phyloP scores from a whole-genome alignment of 2,329 filamentous ascomycete genomes.

The Ilyonectria sp. region DNA sequence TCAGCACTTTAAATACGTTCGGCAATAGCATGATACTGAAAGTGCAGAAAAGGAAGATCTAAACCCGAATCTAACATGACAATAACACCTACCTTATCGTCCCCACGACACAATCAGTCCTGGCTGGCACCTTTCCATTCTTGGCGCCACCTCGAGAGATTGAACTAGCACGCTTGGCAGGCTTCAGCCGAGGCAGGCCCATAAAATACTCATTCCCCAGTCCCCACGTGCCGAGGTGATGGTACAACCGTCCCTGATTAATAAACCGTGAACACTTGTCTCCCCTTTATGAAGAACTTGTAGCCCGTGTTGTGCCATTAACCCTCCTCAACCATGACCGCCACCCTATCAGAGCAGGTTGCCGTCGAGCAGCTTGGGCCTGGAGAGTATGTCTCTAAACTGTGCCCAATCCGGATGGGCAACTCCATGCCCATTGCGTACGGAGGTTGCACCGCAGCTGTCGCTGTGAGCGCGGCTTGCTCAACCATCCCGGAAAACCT shows the following conservation, averaged over 20 bases:
- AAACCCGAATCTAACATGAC: no score
- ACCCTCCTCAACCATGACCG: conserved; percentile 20
- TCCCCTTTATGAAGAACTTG: neutral
- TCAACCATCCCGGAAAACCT: conserved; percentile 55
- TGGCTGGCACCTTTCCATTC: no score
- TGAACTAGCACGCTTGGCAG: neutral
- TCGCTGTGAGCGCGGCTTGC: conserved; percentile 59
- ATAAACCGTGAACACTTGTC: neutral
- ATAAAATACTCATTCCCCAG: neutral
- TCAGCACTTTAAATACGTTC: no score
- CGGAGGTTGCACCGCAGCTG: conserved; percentile 60
- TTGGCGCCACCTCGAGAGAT: no score
- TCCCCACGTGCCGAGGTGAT: neutral
- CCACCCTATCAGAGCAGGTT: conserved; percentile 39
- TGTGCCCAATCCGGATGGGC: conserved; percentile 50
- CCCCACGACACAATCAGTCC: no score
- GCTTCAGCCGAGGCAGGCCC: conserved; percentile 23
- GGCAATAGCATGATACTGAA: no score
- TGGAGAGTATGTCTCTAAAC: conserved; percentile 47
- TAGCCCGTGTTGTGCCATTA: neutral
- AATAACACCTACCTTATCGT: no score
- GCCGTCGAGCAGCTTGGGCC: conserved; percentile 39
- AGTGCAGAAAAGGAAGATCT: no score
- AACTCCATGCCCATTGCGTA: conserved; percentile 57
- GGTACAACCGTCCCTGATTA: neutral